These are phyloP conservation scores for Actinidia polygama DNA, from an alignment of 179 eudicot species.

Conservation along the genomic window DNA sequence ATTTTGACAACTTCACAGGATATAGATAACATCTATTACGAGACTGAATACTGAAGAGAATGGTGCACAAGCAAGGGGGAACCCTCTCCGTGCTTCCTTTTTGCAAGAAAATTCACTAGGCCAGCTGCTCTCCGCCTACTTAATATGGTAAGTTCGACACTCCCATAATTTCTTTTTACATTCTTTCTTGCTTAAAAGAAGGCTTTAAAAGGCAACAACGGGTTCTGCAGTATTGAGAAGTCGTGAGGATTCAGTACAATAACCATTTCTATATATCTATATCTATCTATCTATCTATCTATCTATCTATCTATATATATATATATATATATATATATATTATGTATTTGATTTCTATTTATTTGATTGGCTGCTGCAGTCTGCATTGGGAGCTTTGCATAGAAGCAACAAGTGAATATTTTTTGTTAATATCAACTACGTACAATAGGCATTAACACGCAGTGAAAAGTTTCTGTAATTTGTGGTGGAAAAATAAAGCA, in stretches of 20 bases:
- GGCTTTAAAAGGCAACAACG: not conserved
- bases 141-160: conserved; percentile 52
- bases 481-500: not conserved
- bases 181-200: not conserved
- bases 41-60: conserved; percentile 88
- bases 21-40: conserved; percentile 79
- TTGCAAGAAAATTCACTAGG: conserved; percentile 90
- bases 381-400: conserved; percentile 33
- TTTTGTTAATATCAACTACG: not conserved
- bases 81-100: conserved; percentile 87
- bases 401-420: conserved; percentile 25
- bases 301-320: not conserved
- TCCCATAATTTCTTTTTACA: not conserved
- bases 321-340: not conserved
- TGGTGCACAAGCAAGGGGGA: conserved; percentile 94
- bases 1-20: conserved; percentile 45
- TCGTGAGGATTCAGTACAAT: no score
- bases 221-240: not conserved
- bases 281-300: no score
- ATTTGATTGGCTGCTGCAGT: conserved; percentile 24
- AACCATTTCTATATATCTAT: no score
- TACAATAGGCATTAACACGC: not conserved
- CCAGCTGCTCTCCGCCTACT: conserved; percentile 87
- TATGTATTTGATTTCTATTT: not conserved
- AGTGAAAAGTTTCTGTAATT: not conserved